Evolutionary conservation across 768 basidiomycete genomes (phyloP).

Genomic region (Lepiota subincarnata): DNA sequence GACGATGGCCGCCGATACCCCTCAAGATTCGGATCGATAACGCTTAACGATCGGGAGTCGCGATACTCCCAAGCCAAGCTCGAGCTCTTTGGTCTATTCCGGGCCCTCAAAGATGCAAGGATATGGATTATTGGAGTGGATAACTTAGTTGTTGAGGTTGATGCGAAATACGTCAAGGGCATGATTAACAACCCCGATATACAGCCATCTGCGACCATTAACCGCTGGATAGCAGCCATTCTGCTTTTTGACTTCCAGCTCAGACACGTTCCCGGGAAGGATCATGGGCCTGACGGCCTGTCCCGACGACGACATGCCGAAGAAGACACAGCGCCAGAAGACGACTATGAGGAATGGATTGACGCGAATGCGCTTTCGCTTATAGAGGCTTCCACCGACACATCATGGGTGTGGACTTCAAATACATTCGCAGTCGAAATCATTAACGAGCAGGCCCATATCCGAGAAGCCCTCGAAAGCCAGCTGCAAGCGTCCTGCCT

Average conservation of each 20-base stretch:
- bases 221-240: conserved; percentile 23
- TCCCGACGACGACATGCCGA: conserved; percentile 18
- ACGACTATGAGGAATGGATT: too few species aligned
- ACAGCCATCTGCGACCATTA: conserved; percentile 25
- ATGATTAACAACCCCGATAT: conserved; percentile 29
- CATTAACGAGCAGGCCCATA: neutral
- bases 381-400: neutral
- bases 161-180: conserved; percentile 29
- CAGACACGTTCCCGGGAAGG: too few species aligned
- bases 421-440: conserved; percentile 3
- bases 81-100: conserved; percentile 29
- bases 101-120: conserved; percentile 15
- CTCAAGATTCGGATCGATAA: conserved; percentile 17
- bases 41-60: conserved; percentile 18
- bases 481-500: neutral
- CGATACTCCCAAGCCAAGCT: conserved; percentile 29
- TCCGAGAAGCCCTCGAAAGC: too few species aligned
- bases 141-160: conserved; percentile 22
- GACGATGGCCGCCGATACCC: conserved; percentile 13
- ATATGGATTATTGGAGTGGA: conserved; percentile 22
- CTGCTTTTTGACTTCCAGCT: conserved; percentile 29
- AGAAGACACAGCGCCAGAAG: conserved; percentile 6
- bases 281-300: conserved; percentile 22
- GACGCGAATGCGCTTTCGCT: neutral
- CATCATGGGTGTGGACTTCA: too few species aligned